These are phyloP conservation scores for Fusarium ambrosium DNA, from an alignment of 2,329 filamentous ascomycete species.

Conservation along the genomic window DNA sequence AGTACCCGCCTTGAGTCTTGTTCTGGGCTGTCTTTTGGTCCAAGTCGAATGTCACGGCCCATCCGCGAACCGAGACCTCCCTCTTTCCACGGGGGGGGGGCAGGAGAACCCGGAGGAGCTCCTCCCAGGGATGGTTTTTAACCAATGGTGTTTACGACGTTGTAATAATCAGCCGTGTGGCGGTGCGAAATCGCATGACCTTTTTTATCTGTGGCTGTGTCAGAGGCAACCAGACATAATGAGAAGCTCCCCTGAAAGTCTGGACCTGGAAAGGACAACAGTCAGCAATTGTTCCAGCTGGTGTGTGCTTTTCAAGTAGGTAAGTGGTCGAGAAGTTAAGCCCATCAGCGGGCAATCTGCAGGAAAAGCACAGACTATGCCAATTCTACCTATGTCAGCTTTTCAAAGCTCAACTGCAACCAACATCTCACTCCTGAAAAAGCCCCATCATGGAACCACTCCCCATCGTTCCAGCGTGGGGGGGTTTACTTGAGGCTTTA, in stretches of 20 bases:
- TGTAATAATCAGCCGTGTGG: conserved; percentile 49
- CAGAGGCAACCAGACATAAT: background rate
- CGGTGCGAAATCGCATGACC: conserved; percentile 48
- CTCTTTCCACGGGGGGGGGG: conserved; percentile 16
- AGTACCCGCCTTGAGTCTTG: background rate
- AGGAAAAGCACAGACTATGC: background rate
- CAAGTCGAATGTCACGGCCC: conserved; percentile 39
- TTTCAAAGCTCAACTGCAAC: background rate
- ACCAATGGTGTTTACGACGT: conserved; percentile 35
- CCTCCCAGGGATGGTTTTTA: conserved; percentile 12
- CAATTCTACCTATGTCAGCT: background rate
- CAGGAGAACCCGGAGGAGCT: conserved; percentile 38
- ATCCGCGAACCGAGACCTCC: conserved; percentile 19
- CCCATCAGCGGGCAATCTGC: background rate
- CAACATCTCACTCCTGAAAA: background rate
- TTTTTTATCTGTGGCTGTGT: conserved; percentile 5
- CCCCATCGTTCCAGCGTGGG: conserved; percentile 27
- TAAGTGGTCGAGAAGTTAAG: background rate
- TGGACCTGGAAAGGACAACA: background rate
- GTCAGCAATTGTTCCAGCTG: background rate
- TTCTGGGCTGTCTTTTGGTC: conserved; percentile 11
- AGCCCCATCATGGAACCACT: background rate
- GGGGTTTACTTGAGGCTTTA: background rate
- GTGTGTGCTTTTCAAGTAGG: background rate
- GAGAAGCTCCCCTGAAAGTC: background rate